These are phyloP conservation scores for Fistulifera solaris DNA, from an alignment of 108 stramenopile genomes.

Conservation along the genomic window DNA sequence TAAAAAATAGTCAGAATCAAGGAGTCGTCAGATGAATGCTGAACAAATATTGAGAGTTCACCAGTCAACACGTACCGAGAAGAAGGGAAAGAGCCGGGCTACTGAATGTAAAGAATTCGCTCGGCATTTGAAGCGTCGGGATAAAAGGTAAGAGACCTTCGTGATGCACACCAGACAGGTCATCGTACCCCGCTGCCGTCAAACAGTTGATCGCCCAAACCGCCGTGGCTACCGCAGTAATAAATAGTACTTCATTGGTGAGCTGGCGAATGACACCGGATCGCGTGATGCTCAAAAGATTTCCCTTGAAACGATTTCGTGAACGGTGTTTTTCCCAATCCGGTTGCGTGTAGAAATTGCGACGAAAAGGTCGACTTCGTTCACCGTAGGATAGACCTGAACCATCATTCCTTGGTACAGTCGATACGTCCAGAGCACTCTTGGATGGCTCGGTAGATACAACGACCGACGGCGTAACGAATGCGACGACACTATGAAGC, in stretches of 20 bases:
- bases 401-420: no score
- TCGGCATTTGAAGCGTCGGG: conserved; percentile 20
- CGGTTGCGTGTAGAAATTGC: conserved; percentile 53
- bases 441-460: no score
- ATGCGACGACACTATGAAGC: no score
- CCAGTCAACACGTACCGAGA: no score
- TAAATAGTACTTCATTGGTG: conserved; percentile 28
- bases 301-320: conserved; percentile 34
- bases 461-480: no score
- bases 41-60: no score
- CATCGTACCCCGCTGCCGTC: conserved; percentile 23
- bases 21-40: no score
- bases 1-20: no score
- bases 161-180: conserved; percentile 30
- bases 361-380: conserved; percentile 35
- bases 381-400: conserved; percentile 36
- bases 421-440: no score
- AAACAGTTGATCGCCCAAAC: conserved; percentile 28
- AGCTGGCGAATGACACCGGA: conserved; percentile 37
- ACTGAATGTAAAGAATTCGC: conserved; percentile 30
- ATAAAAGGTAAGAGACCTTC: conserved; percentile 16
- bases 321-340: conserved; percentile 53
- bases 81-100: conserved; percentile 32
- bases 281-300: conserved; percentile 19
- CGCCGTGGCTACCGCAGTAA: conserved; percentile 25